Conservation (phyloP, 305 asterid species). For the Solanum aculeatissimum region DNA sequence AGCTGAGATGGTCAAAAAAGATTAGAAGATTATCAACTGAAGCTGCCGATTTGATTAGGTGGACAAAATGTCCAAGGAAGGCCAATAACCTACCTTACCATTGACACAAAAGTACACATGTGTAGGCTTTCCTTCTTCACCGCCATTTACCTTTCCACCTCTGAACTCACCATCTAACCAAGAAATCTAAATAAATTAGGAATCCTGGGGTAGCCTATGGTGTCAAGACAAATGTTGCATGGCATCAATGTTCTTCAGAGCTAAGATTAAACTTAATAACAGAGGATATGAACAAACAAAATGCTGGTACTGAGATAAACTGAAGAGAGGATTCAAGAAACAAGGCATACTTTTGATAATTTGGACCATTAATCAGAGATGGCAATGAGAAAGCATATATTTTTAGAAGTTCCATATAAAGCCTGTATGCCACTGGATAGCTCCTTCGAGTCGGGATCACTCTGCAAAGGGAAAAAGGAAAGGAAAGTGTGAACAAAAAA, state of each 20-base stretch:
- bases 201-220: not conserved
- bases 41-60: not conserved
- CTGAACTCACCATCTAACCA: not conserved
- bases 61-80: not conserved
- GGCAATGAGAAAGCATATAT: conserved; percentile 68
- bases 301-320: not conserved
- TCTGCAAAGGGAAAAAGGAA: conserved; percentile 30
- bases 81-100: not conserved
- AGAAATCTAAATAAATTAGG: not conserved
- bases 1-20: not conserved
- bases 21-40: not conserved
- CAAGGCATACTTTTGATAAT: conserved; percentile 48
- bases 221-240: not conserved
- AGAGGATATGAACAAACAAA: not conserved
- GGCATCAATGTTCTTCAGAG: not conserved
- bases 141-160: not conserved
- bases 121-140: not conserved
- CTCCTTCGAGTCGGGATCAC: conserved; percentile 59
- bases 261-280: not conserved
- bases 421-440: conserved; percentile 72
- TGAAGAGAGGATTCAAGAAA: not conserved
- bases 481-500: not conserved
- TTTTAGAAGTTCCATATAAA: conserved; percentile 76
- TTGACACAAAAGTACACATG: not conserved
- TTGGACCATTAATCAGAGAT: conserved; percentile 60